These are phyloP conservation scores for Penicillium freii DNA, from an alignment of 2,329 filamentous ascomycete genomes.

Conservation along the genomic window DNA sequence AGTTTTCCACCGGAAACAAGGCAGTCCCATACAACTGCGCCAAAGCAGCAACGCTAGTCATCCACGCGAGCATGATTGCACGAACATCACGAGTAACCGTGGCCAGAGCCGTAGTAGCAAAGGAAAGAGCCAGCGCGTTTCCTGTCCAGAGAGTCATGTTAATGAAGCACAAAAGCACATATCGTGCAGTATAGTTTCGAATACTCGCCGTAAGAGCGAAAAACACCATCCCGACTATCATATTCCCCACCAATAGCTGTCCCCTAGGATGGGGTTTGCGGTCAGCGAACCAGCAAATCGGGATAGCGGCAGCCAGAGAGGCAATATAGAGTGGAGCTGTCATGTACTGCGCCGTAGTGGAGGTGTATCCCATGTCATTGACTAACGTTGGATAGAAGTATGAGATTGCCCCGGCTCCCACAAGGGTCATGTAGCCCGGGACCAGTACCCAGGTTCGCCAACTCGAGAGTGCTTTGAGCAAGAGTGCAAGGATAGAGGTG, in stretches of 20 bases:
- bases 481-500: not conserved
- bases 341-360: constrained; percentile 7
- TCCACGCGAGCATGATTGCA: constrained; percentile 7
- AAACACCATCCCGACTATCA: constrained; percentile 5
- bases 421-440: constrained; percentile 2
- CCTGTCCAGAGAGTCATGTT: constrained; percentile 6
- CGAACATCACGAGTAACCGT: constrained; percentile 2
- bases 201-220: constrained; percentile 8
- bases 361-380: not conserved
- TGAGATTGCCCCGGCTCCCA: constrained; percentile 3
- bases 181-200: constrained; percentile 1
- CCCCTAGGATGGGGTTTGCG: not conserved
- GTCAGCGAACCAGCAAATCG: constrained; percentile 4
- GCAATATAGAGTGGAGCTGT: constrained; percentile 5
- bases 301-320: not conserved
- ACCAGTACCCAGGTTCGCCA: constrained; percentile 8
- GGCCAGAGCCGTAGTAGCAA: constrained; percentile 4
- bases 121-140: constrained; percentile 4
- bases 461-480: not conserved
- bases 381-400: constrained; percentile 4
- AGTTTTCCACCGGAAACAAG: constrained; percentile 6
- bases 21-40: constrained; percentile 11
- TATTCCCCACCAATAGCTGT: not conserved
- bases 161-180: constrained; percentile 8
- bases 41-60: constrained; percentile 2